These are phyloP conservation scores for Phytophthora pini DNA, from an alignment of 352 stramenopile species.

Conservation along the genomic window DNA sequence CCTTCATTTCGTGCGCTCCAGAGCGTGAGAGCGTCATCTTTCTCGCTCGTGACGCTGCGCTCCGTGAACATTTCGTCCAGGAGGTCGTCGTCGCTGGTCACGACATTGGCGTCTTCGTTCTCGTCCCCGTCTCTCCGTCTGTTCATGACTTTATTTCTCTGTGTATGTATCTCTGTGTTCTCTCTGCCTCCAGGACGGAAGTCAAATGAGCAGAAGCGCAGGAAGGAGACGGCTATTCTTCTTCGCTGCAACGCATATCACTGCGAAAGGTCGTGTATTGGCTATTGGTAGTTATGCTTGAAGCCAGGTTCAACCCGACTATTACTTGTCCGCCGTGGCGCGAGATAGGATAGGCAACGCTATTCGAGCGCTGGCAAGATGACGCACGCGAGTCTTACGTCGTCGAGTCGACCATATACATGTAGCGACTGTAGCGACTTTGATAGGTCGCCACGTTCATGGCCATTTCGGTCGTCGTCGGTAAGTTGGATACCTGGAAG, in stretches of 20 bases:
- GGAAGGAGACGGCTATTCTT: slow-evolving; percentile 18
- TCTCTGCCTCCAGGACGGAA: slow-evolving; percentile 23
- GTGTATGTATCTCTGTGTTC: background rate
- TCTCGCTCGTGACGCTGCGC: slow-evolving; percentile 19
- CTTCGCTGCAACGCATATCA: slow-evolving; percentile 12
- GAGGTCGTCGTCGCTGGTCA: slow-evolving; percentile 20
- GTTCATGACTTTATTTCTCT: slow-evolving; percentile 11
- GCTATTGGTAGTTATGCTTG: slow-evolving; percentile 13
- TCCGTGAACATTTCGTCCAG: slow-evolving; percentile 39
- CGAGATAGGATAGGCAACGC: background rate
- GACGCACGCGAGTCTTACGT: background rate
- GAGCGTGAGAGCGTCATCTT: slow-evolving; percentile 18
- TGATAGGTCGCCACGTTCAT: background rate
- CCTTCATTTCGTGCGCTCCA: slow-evolving; percentile 7
- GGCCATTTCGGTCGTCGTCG: slow-evolving; percentile 12
- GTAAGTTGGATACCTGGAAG: too few species aligned
- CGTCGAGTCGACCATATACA: too few species aligned
- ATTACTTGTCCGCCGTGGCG: slow-evolving; percentile 13
- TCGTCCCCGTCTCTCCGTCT: slow-evolving; percentile 18
- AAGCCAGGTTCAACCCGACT: slow-evolving; percentile 23
- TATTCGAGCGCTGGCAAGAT: too few species aligned
- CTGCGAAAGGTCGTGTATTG: slow-evolving; percentile 18
- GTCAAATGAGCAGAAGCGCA: slow-evolving; percentile 12
- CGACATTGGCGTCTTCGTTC: slow-evolving; percentile 16
- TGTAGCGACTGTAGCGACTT: background rate